A percentile compares a stretch with the other conserved stretches of the same genome.
phyloP scores from a whole-genome alignment of 805 yeast genomes.

The Cyberlindnera maclurae region DNA sequence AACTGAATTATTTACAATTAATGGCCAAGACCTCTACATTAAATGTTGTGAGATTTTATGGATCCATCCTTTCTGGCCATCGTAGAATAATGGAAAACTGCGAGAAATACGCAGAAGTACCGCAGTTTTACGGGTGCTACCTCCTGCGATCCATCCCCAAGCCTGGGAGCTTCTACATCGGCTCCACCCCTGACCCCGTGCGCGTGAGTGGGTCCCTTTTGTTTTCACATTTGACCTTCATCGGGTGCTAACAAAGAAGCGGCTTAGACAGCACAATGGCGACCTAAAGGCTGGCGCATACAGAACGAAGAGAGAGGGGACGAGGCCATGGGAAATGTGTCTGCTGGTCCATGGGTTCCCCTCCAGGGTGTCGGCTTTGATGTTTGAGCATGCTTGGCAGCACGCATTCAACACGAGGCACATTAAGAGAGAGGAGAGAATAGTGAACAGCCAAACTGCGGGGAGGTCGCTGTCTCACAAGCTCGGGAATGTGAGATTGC shows the following conservation, averaged over 20 bases:
- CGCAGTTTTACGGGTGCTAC: slow-evolving; percentile 63
- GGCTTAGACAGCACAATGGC: slow-evolving; percentile 80
- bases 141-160: slow-evolving; percentile 53
- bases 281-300: slow-evolving; percentile 64
- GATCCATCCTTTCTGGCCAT: too few relatives aligned
- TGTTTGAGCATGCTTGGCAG: slow-evolving; percentile 83
- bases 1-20: too few relatives aligned
- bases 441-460: slow-evolving; percentile 30
- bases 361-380: slow-evolving; percentile 59
- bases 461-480: slow-evolving; percentile 39
- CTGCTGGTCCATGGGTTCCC: slow-evolving; percentile 66
- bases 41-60: too few relatives aligned
- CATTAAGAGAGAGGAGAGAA: slow-evolving; percentile 34
- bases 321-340: slow-evolving; percentile 71
- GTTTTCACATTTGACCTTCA: not conserved
- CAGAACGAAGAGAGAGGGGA: slow-evolving; percentile 48
- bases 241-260: slow-evolving; percentile 19
- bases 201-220: slow-evolving; percentile 27
- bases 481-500: slow-evolving; percentile 39
- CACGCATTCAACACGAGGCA: slow-evolving; percentile 63
- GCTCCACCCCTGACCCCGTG: slow-evolving; percentile 75
- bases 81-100: too few relatives aligned
- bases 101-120: slow-evolving; percentile 9
- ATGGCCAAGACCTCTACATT: too few relatives aligned
- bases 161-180: slow-evolving; percentile 60